These are phyloP conservation scores for Aureobasidium sp. DNA, from an alignment of 2,329 filamentous ascomycete species.

Conservation along the genomic window DNA sequence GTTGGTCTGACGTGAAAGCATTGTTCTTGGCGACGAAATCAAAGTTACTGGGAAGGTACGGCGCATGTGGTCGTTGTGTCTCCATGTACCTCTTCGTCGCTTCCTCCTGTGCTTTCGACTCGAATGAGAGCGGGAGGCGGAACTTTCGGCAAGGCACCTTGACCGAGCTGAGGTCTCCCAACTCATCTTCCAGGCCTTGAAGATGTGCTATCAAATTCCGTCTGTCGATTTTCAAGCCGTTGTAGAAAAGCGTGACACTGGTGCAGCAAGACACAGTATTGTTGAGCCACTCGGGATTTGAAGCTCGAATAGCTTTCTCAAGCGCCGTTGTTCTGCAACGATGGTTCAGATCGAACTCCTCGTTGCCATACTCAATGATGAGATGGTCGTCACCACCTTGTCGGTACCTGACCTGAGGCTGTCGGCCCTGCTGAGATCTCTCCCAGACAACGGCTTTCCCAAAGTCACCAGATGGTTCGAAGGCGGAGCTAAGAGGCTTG, in stretches of 20 bases:
- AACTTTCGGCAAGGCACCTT: constrained; percentile 36
- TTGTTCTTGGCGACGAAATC: constrained; percentile 50
- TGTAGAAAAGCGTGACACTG: constrained; percentile 34
- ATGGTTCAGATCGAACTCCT: constrained; percentile 45
- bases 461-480: constrained; percentile 19
- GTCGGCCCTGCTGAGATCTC: constrained; percentile 18
- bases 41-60: constrained; percentile 55
- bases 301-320: constrained; percentile 38
- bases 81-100: constrained; percentile 53
- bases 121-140: constrained; percentile 35
- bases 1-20: constrained; percentile 40
- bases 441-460: constrained; percentile 25
- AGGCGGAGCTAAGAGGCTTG: constrained; percentile 22
- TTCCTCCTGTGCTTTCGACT: constrained; percentile 36
- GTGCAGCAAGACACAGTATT: constrained; percentile 46
- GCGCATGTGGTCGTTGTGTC: constrained; percentile 51
- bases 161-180: constrained; percentile 33
- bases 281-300: constrained; percentile 31
- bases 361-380: constrained; percentile 50
- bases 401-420: constrained; percentile 25
- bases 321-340: constrained; percentile 45
- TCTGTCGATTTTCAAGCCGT: constrained; percentile 30
- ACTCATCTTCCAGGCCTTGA: constrained; percentile 31
- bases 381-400: constrained; percentile 42
- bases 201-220: constrained; percentile 30